These are phyloP conservation scores for Alternaria brassicicola DNA, from an alignment of 2,329 filamentous ascomycete species.

Conservation along the genomic window DNA sequence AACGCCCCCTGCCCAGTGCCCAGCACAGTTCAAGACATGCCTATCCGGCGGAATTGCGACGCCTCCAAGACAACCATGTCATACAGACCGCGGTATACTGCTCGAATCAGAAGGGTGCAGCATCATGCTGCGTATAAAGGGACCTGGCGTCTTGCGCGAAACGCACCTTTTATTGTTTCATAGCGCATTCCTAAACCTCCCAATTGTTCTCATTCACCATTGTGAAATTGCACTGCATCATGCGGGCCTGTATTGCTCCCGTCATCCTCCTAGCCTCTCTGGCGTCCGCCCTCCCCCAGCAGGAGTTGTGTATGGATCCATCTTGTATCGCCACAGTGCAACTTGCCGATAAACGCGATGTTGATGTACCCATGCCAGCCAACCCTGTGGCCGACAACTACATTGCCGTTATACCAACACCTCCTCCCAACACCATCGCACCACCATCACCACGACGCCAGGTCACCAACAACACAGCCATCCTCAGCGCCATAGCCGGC, in stretches of 20 bases:
- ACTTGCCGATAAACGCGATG: not conserved
- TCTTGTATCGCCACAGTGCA: not conserved
- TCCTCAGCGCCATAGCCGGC: constrained; percentile 28
- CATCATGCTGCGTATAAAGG: not conserved
- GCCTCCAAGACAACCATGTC: not conserved
- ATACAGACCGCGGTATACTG: not conserved
- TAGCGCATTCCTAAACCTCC: not conserved
- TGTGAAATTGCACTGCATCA: not conserved
- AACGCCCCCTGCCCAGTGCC: not conserved
- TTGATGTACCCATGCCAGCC: not conserved
- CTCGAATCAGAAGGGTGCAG: not conserved
- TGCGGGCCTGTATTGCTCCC: not conserved
- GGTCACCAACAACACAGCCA: not conserved
- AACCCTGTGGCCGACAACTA: too few relatives aligned
- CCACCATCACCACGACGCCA: not conserved
- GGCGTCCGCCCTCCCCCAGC: constrained; percentile 3
- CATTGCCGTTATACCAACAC: too few relatives aligned
- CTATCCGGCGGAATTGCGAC: not conserved
- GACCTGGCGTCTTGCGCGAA: not conserved
- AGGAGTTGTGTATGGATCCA: not conserved
- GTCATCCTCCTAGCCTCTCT: constrained; percentile 3
- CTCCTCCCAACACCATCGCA: not conserved
- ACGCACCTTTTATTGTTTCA: not conserved
- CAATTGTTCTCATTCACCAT: not conserved
- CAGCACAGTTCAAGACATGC: not conserved